Evolutionary conservation across 23 red algal species (phyloP).

Genomic region (Chondrus crispus): DNA sequence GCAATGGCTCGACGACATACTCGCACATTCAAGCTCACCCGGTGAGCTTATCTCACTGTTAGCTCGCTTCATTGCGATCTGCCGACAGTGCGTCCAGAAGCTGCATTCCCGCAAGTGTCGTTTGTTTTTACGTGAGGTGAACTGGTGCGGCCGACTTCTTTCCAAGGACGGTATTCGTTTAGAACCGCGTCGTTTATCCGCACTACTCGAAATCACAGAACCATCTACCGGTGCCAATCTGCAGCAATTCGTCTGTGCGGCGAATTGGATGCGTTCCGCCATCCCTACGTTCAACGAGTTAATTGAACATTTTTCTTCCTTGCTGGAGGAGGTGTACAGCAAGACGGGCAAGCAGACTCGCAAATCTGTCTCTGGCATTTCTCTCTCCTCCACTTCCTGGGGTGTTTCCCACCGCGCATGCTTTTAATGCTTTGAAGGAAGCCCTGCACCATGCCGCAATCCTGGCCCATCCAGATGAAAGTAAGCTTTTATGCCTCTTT

Average conservation of each 20-base stretch:
- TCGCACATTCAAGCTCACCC: not conserved
- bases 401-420: not conserved
- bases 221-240: not conserved
- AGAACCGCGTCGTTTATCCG: not conserved
- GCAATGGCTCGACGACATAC: not conserved
- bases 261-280: not conserved
- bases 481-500: not conserved
- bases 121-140: not conserved
- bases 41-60: not conserved
- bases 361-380: not conserved
- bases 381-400: not conserved
- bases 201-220: not conserved
- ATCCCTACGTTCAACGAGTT: not conserved
- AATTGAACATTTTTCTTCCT: not conserved
- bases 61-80: not conserved
- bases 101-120: not conserved
- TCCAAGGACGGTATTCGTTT: constrained; percentile 6
- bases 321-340: constrained; percentile 7
- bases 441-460: not conserved
- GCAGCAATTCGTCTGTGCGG: constrained; percentile 45
- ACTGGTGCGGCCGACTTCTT: not conserved
- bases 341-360: not conserved
- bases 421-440: not conserved
- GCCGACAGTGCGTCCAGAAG: not conserved
- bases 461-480: not conserved